phyloP scores from a whole-genome alignment of 2,329 filamentous ascomycete species.

The Alternaria sp. region DNA sequence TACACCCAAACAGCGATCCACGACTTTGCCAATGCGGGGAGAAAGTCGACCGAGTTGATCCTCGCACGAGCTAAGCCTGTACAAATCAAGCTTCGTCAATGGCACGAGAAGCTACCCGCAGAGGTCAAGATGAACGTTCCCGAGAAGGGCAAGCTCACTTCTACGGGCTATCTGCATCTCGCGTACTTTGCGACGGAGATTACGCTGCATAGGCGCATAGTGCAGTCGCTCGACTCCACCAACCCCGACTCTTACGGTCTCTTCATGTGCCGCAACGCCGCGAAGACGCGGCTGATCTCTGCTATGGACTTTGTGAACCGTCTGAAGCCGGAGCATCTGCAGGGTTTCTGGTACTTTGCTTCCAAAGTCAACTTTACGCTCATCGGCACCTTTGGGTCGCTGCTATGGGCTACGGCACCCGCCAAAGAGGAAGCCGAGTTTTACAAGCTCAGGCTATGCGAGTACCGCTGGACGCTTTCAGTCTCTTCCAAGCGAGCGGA shows the following conservation, averaged over 20 bases:
- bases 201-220: conserved; percentile 87
- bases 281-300: conserved; percentile 91
- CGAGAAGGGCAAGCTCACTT: conserved; percentile 51
- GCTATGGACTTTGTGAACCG: conserved; percentile 98
- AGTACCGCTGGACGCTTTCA: conserved; percentile 93
- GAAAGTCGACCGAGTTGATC: conserved; percentile 74
- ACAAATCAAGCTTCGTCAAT: conserved; percentile 81
- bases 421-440: conserved; percentile 90
- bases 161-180: conserved; percentile 75
- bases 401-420: conserved; percentile 88
- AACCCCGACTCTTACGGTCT: conserved; percentile 77
- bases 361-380: conserved; percentile 91
- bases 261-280: conserved; percentile 90
- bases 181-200: conserved; percentile 96
- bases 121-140: conserved; percentile 68
- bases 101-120: conserved; percentile 74
- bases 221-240: conserved; percentile 72
- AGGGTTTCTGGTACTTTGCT: conserved; percentile 92
- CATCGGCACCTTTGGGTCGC: conserved; percentile 89
- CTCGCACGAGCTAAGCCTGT: conserved; percentile 80
- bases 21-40: conserved; percentile 68
- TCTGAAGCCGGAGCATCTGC: conserved; percentile 81
- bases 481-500: conserved; percentile 77
- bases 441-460: conserved; percentile 81
- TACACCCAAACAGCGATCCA: conserved; percentile 80